These are phyloP conservation scores for Fusarium poae DNA, from an alignment of 2,329 filamentous ascomycete genomes.

Conservation along the genomic window DNA sequence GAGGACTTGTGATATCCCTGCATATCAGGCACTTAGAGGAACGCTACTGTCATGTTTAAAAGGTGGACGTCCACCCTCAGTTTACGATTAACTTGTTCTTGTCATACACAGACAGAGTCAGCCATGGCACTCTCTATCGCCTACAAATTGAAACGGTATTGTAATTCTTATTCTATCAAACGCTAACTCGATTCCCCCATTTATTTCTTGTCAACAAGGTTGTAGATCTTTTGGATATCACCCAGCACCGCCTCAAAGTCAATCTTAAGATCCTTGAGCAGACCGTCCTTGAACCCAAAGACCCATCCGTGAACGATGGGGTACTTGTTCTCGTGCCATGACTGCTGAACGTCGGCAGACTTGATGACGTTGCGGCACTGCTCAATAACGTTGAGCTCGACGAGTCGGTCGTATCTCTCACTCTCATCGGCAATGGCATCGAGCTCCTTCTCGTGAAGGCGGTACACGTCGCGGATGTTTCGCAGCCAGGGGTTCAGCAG, in stretches of 20 bases:
- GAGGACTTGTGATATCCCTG: conserved; percentile 37
- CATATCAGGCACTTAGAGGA: conserved; percentile 38
- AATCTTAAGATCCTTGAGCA: conserved; percentile 74
- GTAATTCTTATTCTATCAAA: conserved; percentile 31
- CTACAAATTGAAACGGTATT: conserved; percentile 7
- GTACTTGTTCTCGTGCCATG: conserved; percentile 71
- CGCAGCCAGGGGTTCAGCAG: conserved; percentile 80
- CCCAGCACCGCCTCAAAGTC: conserved; percentile 69
- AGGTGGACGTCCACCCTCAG: conserved; percentile 18
- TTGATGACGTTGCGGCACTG: conserved; percentile 84
- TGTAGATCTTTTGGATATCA: conserved; percentile 75
- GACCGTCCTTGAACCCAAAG: conserved; percentile 76
- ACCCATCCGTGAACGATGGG: conserved; percentile 82
- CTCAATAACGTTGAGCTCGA: conserved; percentile 85
- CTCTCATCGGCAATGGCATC: conserved; percentile 71
- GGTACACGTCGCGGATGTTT: conserved; percentile 81
- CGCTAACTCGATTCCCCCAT: conserved; percentile 9
- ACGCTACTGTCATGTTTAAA: conserved; percentile 38
- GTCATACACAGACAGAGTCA: not conserved
- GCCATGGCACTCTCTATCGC: not conserved
- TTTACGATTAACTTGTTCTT: not conserved
- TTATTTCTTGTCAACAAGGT: conserved; percentile 58
- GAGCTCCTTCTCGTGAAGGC: conserved; percentile 77
- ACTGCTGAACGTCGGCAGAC: conserved; percentile 83
- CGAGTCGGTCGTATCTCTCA: conserved; percentile 76